Base-by-base conservation (phyloP, 495 filamentous ascomycete species). In the Penicilliopsis zonata region DNA sequence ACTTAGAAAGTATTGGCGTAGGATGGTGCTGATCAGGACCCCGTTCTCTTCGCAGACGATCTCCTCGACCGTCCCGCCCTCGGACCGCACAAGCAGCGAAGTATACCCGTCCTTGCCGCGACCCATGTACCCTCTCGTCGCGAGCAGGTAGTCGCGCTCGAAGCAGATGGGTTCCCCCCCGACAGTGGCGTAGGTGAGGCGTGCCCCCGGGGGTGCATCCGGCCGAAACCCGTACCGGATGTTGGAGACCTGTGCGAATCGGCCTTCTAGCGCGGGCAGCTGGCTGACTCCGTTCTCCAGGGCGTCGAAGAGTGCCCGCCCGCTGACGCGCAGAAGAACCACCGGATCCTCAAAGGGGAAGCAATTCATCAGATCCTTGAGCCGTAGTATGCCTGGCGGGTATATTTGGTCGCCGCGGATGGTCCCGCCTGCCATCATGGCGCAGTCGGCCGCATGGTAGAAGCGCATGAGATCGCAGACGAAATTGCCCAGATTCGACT, bases 331-430 rank as follows among this genome's bases (percentile, higher is more conserved):
- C 26, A 94, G 58, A 1, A 90, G 75, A 0, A 93, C 76, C 3
- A 87, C 79, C 0, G 86, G 87, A 33, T 94, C 86, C 44, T 94
- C 86, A 39, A 94, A 94, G 0, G 86, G 86, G 46, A 94, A 94
- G 40, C 82, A 86, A 28, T 77, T 74, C 35, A 72, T 31, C 9
- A 94, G 69, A 44, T 94, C 86, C 37, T 80, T 80, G 18, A 92
- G 50, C 9, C 71, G 60, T 3, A 94, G 48, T 3, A 86, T 63
- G 0, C 86, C 86, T 0, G 82, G 80, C 0, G 80, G 70, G 36
- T 94, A 94, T 22, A 94, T 75, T 52, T 88, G 83, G 39, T 93
- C 86, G 3, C 86, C 86, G 6, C 86, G 69, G 32, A 93, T 81
- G n/a, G 86, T 94, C 1, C 86, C 86, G 0, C 78, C 74, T 0